A percentile compares a stretch with the other conserved stretches of the same genome.
These are phyloP conservation scores for Penicillium daleae DNA, from an alignment of 495 filamentous ascomycete species.

Conservation along the genomic window DNA sequence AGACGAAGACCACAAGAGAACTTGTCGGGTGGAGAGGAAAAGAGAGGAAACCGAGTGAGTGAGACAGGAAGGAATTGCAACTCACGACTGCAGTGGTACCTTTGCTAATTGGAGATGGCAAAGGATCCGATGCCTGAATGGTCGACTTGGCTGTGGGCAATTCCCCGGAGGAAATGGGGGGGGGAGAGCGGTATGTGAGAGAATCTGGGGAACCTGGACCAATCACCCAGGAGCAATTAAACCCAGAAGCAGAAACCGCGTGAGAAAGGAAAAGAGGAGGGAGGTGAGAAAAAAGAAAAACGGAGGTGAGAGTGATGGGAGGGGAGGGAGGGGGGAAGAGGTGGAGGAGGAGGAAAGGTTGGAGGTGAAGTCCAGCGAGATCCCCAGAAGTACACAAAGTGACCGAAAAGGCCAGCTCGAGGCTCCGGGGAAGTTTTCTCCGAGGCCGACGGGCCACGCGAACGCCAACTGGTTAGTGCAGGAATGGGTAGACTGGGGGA, in stretches of 20 bases:
- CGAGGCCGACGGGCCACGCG: constrained; percentile 24
- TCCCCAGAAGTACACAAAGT: constrained; percentile 41
- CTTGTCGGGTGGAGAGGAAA: neutral
- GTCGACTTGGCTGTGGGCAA: constrained; percentile 14
- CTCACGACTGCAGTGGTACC: constrained; percentile 8
- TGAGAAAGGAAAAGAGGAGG: constrained; percentile 14
- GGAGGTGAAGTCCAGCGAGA: constrained; percentile 33
- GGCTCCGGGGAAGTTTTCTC: constrained; percentile 39
- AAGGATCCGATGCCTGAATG: constrained; percentile 9
- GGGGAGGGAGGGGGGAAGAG: constrained; percentile 3
- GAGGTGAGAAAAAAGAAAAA: constrained; percentile 20
- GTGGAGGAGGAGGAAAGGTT: constrained; percentile 14
- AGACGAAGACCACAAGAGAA: neutral
- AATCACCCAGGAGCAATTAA: constrained; percentile 23
- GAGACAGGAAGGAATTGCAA: neutral
- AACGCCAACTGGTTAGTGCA: constrained; percentile 5
- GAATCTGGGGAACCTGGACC: constrained; percentile 11
- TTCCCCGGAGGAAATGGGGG: constrained; percentile 14
- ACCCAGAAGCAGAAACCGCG: constrained; percentile 23
- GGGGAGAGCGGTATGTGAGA: constrained; percentile 5
- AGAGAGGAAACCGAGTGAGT: neutral
- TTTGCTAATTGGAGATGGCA: constrained; percentile 15
- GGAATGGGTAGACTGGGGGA: no score
- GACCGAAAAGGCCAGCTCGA: constrained; percentile 38
- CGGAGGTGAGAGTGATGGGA: constrained; percentile 20